Percentiles rank a stretch among this genome's conserved stretches.
Conservation (phyloP, 2,329 filamentous ascomycete genomes). For the Phialemoniopsis sp. region DNA sequence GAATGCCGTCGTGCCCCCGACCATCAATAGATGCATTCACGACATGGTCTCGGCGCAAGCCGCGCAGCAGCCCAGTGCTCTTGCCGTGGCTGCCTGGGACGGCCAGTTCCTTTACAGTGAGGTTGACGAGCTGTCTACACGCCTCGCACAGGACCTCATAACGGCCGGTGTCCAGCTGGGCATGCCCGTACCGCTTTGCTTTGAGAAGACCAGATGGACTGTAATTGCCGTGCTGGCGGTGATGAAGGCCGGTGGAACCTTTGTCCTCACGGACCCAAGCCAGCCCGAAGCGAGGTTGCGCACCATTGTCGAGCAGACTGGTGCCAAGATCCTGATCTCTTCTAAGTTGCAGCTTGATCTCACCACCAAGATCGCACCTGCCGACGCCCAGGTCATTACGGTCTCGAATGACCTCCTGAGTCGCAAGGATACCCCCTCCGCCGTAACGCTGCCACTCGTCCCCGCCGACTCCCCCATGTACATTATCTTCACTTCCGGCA, state of each 20-base stretch:
- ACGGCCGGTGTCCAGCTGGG: constrained; percentile 29
- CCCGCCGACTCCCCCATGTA: constrained; percentile 15
- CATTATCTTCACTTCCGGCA: constrained; percentile 54
- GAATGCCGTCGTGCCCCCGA: constrained; percentile 36
- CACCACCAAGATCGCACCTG: constrained; percentile 5
- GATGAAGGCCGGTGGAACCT: constrained; percentile 16
- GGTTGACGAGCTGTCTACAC: constrained; percentile 35
- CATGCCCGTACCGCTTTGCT: constrained; percentile 32
- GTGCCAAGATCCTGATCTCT: constrained; percentile 9
- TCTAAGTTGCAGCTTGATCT: constrained; percentile 9
- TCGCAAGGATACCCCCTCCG: constrained; percentile 4
- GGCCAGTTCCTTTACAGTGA: constrained; percentile 41
- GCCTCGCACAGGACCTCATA: constrained; percentile 32
- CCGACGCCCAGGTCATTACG: constrained; percentile 4
- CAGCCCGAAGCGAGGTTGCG: constrained; percentile 11
- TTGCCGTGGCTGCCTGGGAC: constrained; percentile 47
- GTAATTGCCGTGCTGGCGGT: constrained; percentile 13
- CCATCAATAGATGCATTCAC: constrained; percentile 38
- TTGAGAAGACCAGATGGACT: constrained; percentile 16
- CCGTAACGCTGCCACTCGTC: constrained; percentile 11
- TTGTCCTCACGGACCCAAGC: constrained; percentile 15
- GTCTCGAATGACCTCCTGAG: constrained; percentile 5
- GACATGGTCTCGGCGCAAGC: constrained; percentile 37
- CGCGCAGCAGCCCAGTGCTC: constrained; percentile 25
- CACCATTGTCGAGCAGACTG: constrained; percentile 12